These are phyloP conservation scores for Teratosphaeriaceae sp. DNA, from an alignment of 2,329 filamentous ascomycete genomes.

Conservation along the genomic window DNA sequence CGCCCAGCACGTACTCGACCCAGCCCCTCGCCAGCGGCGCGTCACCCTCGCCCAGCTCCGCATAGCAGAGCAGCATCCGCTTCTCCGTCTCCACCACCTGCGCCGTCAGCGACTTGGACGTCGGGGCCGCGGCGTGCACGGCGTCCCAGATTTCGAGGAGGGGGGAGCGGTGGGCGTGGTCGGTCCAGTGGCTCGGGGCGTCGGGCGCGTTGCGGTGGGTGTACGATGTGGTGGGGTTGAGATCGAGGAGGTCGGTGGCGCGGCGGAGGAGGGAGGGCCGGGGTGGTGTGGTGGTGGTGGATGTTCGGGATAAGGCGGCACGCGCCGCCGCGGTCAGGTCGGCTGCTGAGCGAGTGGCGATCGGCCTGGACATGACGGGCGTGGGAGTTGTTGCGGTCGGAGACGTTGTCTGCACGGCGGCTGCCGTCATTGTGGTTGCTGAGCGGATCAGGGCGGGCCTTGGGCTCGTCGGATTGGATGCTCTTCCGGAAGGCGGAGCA, in stretches of 20 bases:
- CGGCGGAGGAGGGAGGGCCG: conserved; percentile 16
- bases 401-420: not conserved
- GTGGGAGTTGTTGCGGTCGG: not conserved
- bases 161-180: conserved; percentile 16
- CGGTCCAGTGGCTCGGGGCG: conserved; percentile 21
- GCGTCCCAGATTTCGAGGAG: conserved; percentile 21
- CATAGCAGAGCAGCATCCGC: conserved; percentile 16
- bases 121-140: conserved; percentile 13
- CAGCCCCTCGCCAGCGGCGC: conserved; percentile 15
- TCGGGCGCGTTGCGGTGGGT: conserved; percentile 16
- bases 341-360: not conserved
- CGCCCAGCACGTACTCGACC: conserved; percentile 24
- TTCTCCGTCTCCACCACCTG: conserved; percentile 16
- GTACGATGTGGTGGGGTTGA: conserved; percentile 12
- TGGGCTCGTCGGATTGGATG: not conserved
- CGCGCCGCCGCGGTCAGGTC: not conserved
- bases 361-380: not conserved
- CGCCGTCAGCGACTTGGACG: conserved; percentile 11
- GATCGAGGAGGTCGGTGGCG: conserved; percentile 18
- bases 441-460: not conserved
- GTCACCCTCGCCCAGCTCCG: conserved; percentile 19
- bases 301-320: not conserved
- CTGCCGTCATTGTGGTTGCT: not conserved
- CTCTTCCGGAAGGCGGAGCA: too few species aligned
- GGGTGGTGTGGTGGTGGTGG: not conserved